Percentiles rank a stretch among this genome's conserved stretches.
phyloP scores from a whole-genome alignment of 2,329 filamentous ascomycete genomes.

The Domatiomyces globalis region DNA sequence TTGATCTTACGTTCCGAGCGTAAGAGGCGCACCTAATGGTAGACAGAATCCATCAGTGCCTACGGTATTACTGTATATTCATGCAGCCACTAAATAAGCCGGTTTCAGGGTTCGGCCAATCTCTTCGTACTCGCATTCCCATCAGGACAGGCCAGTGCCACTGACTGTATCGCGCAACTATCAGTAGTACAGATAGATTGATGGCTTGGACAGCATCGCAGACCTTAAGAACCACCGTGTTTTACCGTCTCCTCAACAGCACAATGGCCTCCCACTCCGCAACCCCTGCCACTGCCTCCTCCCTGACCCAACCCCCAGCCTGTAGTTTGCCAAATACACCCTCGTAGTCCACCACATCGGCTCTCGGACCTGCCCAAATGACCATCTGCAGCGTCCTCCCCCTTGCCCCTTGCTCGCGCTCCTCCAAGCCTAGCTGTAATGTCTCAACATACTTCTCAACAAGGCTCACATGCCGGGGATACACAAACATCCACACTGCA shows the following conservation, averaged over 20 bases:
- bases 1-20: too few species aligned
- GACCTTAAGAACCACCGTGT: too few species aligned
- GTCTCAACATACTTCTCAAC: conserved; percentile 31
- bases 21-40: too few species aligned
- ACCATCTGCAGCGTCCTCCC: neutral
- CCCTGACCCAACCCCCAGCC: neutral
- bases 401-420: neutral
- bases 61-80: too few species aligned
- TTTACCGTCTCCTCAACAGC: neutral
- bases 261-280: neutral
- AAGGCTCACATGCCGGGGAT: conserved; percentile 36
- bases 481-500: conserved; percentile 39
- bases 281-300: neutral
- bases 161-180: too few species aligned
- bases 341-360: neutral
- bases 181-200: too few species aligned
- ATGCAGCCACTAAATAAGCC: too few species aligned
- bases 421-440: neutral
- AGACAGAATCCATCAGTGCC: too few species aligned
- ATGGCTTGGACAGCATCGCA: too few species aligned
- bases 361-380: neutral
- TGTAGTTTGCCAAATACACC: neutral
- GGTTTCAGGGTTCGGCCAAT: too few species aligned
- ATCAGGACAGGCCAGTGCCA: too few species aligned
- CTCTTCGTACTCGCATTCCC: too few species aligned